A percentile compares a stretch with the other conserved stretches of the same genome.
phyloP scores from a whole-genome alignment of 306 rosid species.

The Quillaja saponaria region DNA sequence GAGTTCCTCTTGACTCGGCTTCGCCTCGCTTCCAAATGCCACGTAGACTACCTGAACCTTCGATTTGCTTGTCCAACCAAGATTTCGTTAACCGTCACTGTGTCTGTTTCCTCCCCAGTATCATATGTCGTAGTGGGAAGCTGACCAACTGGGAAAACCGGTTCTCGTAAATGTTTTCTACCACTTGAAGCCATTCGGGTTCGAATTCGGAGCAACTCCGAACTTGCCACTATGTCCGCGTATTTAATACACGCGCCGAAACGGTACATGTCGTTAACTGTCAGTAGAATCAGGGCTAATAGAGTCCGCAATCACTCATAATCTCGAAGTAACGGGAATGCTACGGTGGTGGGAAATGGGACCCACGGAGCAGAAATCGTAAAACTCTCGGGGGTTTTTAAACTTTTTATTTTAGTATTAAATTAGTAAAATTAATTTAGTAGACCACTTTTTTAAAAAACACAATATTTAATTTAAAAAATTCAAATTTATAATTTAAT shows the following conservation, averaged over 20 bases:
- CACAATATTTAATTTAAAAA: too few species aligned
- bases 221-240: slow-evolving; percentile 7
- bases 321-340: slow-evolving; percentile 34
- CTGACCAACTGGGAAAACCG: slow-evolving; percentile 30
- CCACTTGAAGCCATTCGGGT: slow-evolving; percentile 33
- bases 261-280: slow-evolving; percentile 9
- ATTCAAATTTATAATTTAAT: too few species aligned
- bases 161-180: slow-evolving; percentile 10
- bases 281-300: neutral
- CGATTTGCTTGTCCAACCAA: slow-evolving; percentile 46
- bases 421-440: too few species aligned
- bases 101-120: neutral
- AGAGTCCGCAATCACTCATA: neutral
- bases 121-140: slow-evolving; percentile 1
- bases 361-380: slow-evolving; percentile 36
- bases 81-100: slow-evolving; percentile 18
- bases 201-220: slow-evolving; percentile 31
- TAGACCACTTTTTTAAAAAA: too few species aligned
- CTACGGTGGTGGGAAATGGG: slow-evolving; percentile 30
- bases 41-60: slow-evolving; percentile 43
- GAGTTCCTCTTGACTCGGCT: slow-evolving; percentile 41
- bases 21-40: slow-evolving; percentile 54
- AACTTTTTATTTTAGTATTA: too few species aligned
- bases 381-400: slow-evolving; percentile 20
- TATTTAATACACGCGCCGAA: neutral